Percentiles rank a stretch among this genome's conserved stretches.
Evolutionary conservation across 257 asterid species (phyloP).

Genomic region (Anisodus acutangulus): DNA sequence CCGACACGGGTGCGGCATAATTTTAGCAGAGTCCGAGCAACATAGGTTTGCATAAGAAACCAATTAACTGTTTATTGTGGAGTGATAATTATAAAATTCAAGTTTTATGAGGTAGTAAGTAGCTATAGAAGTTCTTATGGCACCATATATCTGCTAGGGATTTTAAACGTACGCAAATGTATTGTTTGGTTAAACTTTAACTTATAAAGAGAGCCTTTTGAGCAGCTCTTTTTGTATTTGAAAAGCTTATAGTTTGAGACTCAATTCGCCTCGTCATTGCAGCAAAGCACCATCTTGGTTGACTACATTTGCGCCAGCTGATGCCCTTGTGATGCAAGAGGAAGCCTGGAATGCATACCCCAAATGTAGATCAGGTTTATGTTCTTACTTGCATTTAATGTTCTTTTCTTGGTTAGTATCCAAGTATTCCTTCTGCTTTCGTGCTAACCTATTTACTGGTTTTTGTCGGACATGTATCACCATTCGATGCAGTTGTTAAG

Average conservation of each 20-base stretch:
- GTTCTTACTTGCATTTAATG: slow-evolving; percentile 22
- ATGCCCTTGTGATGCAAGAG: slow-evolving; percentile 36
- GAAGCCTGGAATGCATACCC: slow-evolving; percentile 39
- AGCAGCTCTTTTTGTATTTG: background rate
- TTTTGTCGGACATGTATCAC: slow-evolving; percentile 37
- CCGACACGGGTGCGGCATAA: too few relatives aligned
- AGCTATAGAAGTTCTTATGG: background rate
- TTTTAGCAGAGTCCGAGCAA: too few relatives aligned
- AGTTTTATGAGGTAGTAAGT: background rate
- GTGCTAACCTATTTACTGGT: slow-evolving; percentile 30
- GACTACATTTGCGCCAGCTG: slow-evolving; percentile 32
- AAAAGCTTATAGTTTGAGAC: slow-evolving; percentile 9
- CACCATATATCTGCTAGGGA: background rate
- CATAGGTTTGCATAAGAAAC: background rate
- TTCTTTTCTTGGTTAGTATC: background rate
- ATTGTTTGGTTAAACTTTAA: background rate
- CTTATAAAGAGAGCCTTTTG: background rate
- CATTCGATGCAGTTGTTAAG: slow-evolving; percentile 67
- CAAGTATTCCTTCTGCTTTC: slow-evolving; percentile 21
- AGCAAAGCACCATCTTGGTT: slow-evolving; percentile 37
- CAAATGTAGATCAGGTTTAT: slow-evolving; percentile 33
- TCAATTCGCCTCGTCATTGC: background rate
- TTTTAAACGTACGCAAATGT: background rate
- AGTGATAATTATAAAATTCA: background rate
- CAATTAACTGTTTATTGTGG: background rate